Conservation (phyloP, 2,329 filamentous ascomycete species). For the Phoma herbarum region DNA sequence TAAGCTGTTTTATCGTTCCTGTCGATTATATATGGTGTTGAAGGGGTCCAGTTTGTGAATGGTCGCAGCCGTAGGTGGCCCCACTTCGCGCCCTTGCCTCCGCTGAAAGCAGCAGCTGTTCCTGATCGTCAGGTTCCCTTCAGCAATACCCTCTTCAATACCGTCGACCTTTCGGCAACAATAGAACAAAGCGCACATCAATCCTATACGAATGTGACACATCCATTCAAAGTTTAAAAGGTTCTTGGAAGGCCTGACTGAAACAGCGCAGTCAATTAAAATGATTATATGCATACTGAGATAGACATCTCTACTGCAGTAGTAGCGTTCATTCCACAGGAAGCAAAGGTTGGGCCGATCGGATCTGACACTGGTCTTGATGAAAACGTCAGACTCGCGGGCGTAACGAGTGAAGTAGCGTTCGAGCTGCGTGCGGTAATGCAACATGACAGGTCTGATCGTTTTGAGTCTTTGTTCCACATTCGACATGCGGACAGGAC, state of each 20-base stretch:
- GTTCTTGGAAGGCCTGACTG: neutral
- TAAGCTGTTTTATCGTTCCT: neutral
- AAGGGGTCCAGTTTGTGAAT: neutral
- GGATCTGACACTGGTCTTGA: conserved; percentile 8
- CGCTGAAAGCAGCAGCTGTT: conserved; percentile 21
- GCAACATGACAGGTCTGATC: conserved; percentile 5
- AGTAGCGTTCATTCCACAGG: conserved; percentile 4
- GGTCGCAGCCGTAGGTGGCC: conserved; percentile 23
- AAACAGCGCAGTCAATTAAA: neutral
- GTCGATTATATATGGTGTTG: conserved; percentile 1
- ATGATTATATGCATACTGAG: neutral
- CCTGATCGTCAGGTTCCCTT: conserved; percentile 1
- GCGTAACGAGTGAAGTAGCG: conserved; percentile 6
- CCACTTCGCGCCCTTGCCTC: conserved; percentile 12
- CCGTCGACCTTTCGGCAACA: neutral
- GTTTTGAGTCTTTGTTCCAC: conserved; percentile 38
- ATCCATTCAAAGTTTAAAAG: neutral
- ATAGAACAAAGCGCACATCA: neutral
- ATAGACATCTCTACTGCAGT: neutral
- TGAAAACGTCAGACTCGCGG: neutral
- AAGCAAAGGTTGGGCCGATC: neutral
- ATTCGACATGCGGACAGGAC: conserved; percentile 16
- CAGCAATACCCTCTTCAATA: neutral
- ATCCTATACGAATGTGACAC: neutral
- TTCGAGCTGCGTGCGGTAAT: conserved; percentile 15